These are phyloP conservation scores for Truncatella angustata DNA, from an alignment of 2,329 filamentous ascomycete species.

Conservation along the genomic window DNA sequence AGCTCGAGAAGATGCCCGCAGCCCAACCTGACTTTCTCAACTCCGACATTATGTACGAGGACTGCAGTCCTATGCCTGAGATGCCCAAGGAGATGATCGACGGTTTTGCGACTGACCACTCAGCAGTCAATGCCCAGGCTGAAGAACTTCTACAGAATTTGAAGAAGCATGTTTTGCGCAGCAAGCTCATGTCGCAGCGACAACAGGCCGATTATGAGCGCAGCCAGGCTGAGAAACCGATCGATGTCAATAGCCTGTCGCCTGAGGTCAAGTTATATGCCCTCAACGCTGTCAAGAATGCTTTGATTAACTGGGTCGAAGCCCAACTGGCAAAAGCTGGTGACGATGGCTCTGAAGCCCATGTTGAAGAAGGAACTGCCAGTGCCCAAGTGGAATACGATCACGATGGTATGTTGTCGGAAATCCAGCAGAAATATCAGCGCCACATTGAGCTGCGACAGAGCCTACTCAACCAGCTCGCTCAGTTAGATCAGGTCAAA, in stretches of 20 bases:
- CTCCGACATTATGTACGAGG: slow-evolving; percentile 44
- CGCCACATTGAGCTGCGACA: slow-evolving; percentile 51
- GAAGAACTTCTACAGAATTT: slow-evolving; percentile 48
- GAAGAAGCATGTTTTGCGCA: slow-evolving; percentile 57
- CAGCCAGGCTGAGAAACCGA: slow-evolving; percentile 37
- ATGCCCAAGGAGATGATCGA: slow-evolving; percentile 53
- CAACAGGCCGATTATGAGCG: slow-evolving; percentile 56
- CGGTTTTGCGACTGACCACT: slow-evolving; percentile 42
- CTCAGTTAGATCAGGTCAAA: slow-evolving; percentile 20
- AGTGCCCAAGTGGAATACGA: slow-evolving; percentile 19
- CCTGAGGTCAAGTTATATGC: slow-evolving; percentile 47
- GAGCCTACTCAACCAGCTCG: slow-evolving; percentile 41
- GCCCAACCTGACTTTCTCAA: slow-evolving; percentile 50
- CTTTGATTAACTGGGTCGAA: slow-evolving; percentile 66
- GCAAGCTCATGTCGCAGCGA: slow-evolving; percentile 54
- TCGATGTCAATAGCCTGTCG: slow-evolving; percentile 33
- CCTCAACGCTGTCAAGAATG: slow-evolving; percentile 53
- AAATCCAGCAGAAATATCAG: slow-evolving; percentile 53
- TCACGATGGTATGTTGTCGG: slow-evolving; percentile 39
- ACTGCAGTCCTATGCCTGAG: slow-evolving; percentile 42
- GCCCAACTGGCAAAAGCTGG: slow-evolving; percentile 55
- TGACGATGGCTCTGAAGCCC: slow-evolving; percentile 28
- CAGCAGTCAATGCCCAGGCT: slow-evolving; percentile 37
- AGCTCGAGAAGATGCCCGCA: slow-evolving; percentile 50
- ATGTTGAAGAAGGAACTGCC: slow-evolving; percentile 6